Evolutionary conservation across 1,284 basidiomycete genomes (phyloP).

Genomic region (Rhodotorula sp.): DNA sequence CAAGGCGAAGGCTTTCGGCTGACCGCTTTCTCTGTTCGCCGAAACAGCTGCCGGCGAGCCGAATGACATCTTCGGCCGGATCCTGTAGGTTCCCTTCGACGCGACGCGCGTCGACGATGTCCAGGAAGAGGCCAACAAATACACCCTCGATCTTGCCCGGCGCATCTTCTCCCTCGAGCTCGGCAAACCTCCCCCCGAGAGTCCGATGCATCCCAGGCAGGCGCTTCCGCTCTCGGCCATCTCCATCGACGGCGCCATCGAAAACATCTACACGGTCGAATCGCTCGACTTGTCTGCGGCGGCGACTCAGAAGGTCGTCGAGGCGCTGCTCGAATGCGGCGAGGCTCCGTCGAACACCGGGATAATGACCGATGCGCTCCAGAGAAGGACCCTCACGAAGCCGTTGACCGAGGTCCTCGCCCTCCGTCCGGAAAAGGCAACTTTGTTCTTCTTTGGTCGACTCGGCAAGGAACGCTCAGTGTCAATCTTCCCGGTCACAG

Average conservation of each 20-base stretch:
- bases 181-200: conserved; percentile 53
- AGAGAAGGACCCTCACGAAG: no score
- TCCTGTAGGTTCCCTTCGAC: conserved; percentile 76
- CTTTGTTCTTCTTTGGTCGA: no score
- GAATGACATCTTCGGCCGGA: conserved; percentile 67
- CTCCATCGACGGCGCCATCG: conserved; percentile 68
- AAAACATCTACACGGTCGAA: conserved; percentile 60
- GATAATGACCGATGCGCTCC: conserved; percentile 66
- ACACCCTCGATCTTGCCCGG: conserved; percentile 66
- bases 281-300: conserved; percentile 35
- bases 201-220: conserved; percentile 52
- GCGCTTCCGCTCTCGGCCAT: conserved; percentile 60
- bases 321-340: conserved; percentile 24
- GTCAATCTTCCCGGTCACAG: no score
- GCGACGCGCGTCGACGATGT: conserved; percentile 70
- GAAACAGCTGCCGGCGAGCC: conserved; percentile 55
- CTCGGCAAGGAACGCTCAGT: no score
- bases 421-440: no score
- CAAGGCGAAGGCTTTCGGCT: no score
- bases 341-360: conserved; percentile 64
- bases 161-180: no score
- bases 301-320: conserved; percentile 34
- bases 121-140: conserved; percentile 65
- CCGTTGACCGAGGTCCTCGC: no score
- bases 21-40: neutral